Conservation (phyloP, 257 asterid species). For the Apocynum venetum region DNA sequence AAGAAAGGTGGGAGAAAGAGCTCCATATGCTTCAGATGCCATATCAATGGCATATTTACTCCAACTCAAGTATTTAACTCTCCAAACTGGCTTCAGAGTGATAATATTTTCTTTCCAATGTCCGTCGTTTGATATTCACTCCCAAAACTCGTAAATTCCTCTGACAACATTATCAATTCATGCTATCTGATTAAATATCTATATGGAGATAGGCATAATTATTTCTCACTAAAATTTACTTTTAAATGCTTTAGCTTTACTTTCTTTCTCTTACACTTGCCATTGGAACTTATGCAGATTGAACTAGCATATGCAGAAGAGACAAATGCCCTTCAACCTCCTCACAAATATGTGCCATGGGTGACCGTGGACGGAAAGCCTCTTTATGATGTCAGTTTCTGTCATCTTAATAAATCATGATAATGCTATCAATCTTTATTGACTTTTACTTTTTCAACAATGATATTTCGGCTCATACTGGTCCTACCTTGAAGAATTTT, state of each 20-base stretch:
- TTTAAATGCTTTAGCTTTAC: not conserved
- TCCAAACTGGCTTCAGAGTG: not conserved
- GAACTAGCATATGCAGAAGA: constrained; percentile 58
- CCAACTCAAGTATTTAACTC: too few species aligned
- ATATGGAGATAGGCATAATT: not conserved
- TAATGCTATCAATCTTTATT: too few species aligned
- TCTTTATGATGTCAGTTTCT: constrained; percentile 67
- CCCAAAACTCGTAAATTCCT: not conserved
- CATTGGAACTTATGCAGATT: constrained; percentile 47
- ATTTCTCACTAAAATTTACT: not conserved
- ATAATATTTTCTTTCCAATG: too few species aligned
- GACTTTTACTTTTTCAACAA: not conserved
- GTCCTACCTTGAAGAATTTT: not conserved
- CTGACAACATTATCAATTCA: not conserved
- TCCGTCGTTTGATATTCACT: not conserved
- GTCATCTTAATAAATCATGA: not conserved
- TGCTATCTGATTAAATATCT: not conserved
- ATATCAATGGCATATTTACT: too few species aligned
- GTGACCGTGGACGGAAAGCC: constrained; percentile 85
- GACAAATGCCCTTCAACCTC: constrained; percentile 79
- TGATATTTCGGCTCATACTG: not conserved
- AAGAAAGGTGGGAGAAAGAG: not conserved
- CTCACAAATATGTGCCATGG: constrained; percentile 90
- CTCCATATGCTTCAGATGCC: not conserved
- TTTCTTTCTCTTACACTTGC: constrained; percentile 3